Evolutionary conservation across 495 filamentous ascomycete species (phyloP).

Genomic region (Schizothecium vesticola): DNA sequence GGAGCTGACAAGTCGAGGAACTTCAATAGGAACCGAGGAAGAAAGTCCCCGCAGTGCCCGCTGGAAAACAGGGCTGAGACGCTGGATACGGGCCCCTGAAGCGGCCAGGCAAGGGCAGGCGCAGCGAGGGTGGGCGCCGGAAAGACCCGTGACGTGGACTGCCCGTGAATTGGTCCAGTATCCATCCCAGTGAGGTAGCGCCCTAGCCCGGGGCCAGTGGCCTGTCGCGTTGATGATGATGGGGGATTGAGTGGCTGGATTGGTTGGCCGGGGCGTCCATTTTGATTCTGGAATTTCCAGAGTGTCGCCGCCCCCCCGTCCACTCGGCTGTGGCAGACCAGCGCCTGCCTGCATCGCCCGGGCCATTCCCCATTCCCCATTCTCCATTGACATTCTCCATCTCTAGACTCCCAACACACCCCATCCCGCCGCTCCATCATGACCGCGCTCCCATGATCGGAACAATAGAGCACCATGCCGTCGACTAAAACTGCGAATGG

Average conservation of each 20-base stretch:
- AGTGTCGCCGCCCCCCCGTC: neutral
- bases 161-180: neutral
- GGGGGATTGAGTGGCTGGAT: neutral
- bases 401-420: too few relatives aligned
- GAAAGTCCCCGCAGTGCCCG: neutral
- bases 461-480: constrained; percentile 28
- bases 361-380: neutral
- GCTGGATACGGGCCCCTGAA: neutral
- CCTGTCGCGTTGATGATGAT: neutral
- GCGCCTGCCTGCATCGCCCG: neutral
- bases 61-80: neutral
- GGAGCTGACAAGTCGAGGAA: neutral
- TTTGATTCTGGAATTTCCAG: neutral
- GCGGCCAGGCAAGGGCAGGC: neutral
- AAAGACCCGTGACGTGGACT: constrained; percentile 12
- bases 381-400: neutral
- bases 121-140: too few relatives aligned
- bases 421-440: constrained; percentile 19
- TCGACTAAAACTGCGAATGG: constrained; percentile 39
- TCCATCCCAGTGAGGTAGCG: neutral
- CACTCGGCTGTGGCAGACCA: neutral
- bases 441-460: constrained; percentile 27
- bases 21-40: neutral
- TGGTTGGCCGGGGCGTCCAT: neutral
- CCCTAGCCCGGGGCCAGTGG: neutral